These are phyloP conservation scores for Ephemerocybe angulata DNA, from an alignment of 768 basidiomycete species.

Conservation along the genomic window DNA sequence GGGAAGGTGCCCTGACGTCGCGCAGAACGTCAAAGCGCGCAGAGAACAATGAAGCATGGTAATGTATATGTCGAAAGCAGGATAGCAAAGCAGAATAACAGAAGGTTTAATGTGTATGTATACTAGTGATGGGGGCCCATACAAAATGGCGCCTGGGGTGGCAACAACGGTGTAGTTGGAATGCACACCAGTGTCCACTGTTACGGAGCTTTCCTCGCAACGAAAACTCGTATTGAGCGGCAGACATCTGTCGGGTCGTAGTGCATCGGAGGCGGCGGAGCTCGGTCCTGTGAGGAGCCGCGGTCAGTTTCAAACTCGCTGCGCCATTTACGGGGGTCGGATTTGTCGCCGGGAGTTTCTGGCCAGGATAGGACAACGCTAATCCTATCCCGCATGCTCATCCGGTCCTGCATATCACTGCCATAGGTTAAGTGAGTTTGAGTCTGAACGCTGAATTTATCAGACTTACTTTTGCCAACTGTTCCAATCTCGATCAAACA, in stretches of 20 bases:
- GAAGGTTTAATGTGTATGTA: too few relatives aligned
- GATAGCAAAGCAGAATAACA: not conserved
- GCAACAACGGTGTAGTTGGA: too few relatives aligned
- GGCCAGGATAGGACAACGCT: slow-evolving; percentile 48
- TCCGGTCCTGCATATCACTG: slow-evolving; percentile 77
- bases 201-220: slow-evolving; percentile 40
- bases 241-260: slow-evolving; percentile 34
- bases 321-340: slow-evolving; percentile 55
- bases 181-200: not conserved
- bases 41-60: not conserved
- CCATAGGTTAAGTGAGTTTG: slow-evolving; percentile 1
- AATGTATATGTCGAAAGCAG: not conserved
- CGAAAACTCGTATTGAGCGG: slow-evolving; percentile 53
- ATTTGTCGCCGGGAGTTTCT: slow-evolving; percentile 40
- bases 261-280: slow-evolving; percentile 14
- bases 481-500: slow-evolving; percentile 64
- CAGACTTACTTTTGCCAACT: slow-evolving; percentile 65
- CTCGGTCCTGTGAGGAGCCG: slow-evolving; percentile 7
- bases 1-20: slow-evolving; percentile 14
- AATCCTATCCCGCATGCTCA: slow-evolving; percentile 53
- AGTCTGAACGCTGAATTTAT: not conserved
- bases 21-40: not conserved
- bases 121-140: too few relatives aligned
- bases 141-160: too few relatives aligned
- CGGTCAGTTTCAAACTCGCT: slow-evolving; percentile 31